phyloP scores from a whole-genome alignment of 768 basidiomycete species.

The Kwoniella bestiolae region DNA sequence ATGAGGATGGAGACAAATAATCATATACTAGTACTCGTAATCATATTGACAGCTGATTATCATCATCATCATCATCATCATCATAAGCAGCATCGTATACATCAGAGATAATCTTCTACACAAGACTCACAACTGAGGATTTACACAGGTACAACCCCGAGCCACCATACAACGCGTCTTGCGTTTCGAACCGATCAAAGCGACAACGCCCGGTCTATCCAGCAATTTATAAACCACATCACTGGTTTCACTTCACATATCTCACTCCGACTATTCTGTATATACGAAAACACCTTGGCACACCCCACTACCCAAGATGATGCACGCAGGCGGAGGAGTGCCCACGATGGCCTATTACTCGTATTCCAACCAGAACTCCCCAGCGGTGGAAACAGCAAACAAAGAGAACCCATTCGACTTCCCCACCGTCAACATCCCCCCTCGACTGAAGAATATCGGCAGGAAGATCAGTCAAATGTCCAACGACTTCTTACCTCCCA shows the following conservation, averaged over 20 bases:
- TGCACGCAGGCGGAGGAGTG: constrained; percentile 18
- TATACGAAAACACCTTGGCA: not conserved
- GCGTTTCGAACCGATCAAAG: constrained; percentile 9
- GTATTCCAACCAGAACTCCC: constrained; percentile 18
- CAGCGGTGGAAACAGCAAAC: constrained; percentile 1
- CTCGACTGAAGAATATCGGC: constrained; percentile 40
- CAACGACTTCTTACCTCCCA: constrained; percentile 32
- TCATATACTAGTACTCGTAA: too few relatives aligned
- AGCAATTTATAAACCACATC: not conserved
- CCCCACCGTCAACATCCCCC: constrained; percentile 30
- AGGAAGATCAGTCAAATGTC: constrained; percentile 41
- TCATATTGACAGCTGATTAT: too few relatives aligned
- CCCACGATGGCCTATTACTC: constrained; percentile 22
- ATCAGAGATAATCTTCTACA: not conserved
- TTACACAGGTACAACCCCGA: too few relatives aligned
- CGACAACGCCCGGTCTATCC: constrained; percentile 4
- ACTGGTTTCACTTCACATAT: not conserved
- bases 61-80: too few relatives aligned
- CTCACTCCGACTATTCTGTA: not conserved
- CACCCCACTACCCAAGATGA: constrained; percentile 10
- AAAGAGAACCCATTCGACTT: constrained; percentile 21
- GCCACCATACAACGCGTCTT: not conserved
- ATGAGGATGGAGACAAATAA: too few relatives aligned
- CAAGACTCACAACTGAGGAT: too few relatives aligned
- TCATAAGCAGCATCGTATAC: too few relatives aligned